These are phyloP conservation scores for Geotrichum reessii DNA, from an alignment of 1,139 yeast species.

Conservation along the genomic window DNA sequence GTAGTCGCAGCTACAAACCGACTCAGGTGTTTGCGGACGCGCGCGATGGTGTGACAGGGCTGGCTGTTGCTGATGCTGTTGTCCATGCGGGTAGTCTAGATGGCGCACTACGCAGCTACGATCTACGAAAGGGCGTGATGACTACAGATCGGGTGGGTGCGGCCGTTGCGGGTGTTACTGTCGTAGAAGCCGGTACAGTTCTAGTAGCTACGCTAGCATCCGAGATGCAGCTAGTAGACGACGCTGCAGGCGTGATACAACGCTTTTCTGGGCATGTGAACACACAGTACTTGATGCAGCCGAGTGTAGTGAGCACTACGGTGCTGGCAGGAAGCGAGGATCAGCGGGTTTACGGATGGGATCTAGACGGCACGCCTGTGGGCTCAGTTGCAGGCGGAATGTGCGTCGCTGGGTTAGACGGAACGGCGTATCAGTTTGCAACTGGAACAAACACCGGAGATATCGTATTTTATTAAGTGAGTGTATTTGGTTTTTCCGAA, in stretches of 20 bases:
- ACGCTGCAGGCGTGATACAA: slow-evolving; percentile 2
- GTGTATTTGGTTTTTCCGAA: too few relatives aligned
- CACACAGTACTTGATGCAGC: not conserved
- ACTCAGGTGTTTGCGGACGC: slow-evolving; percentile 36
- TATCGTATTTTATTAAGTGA: not conserved
- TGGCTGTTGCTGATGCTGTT: slow-evolving; percentile 25
- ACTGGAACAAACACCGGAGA: not conserved
- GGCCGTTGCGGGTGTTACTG: slow-evolving; percentile 10
- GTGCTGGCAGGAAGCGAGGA: slow-evolving; percentile 2
- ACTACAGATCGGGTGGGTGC: slow-evolving; percentile 29
- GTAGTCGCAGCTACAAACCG: slow-evolving; percentile 26
- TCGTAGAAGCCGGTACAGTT: not conserved
- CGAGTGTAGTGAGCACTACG: not conserved
- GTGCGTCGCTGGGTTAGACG: not conserved
- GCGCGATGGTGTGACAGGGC: slow-evolving; percentile 34
- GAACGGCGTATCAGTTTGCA: not conserved
- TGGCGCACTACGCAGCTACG: slow-evolving; percentile 34
- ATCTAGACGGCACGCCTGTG: not conserved
- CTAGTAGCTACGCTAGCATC: slow-evolving; percentile 1
- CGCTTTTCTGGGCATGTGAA: slow-evolving; percentile 15
- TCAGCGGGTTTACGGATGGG: not conserved
- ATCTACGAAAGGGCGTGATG: slow-evolving; percentile 33
- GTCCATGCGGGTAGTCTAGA: slow-evolving; percentile 38
- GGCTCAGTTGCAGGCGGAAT: not conserved
- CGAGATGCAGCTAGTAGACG: slow-evolving; percentile 4